phyloP scores from a whole-genome alignment of 371 early-diverging fungal genomes.

The Mortierella sp. region DNA sequence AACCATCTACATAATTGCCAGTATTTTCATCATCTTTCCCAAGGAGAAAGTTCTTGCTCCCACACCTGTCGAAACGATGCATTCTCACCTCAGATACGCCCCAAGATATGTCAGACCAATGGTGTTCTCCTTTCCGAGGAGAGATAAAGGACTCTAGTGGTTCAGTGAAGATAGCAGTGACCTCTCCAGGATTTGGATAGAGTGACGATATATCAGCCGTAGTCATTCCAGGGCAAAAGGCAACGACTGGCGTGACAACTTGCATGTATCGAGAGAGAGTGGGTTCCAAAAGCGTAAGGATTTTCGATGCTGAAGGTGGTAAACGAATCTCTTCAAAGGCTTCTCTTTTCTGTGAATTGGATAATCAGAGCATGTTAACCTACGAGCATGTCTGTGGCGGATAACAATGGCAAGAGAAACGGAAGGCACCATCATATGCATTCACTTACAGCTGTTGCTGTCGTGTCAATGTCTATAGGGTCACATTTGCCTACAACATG shows the following conservation, averaged over 20 bases:
- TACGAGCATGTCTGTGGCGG: neutral
- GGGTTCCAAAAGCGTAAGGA: slow-evolving; percentile 17
- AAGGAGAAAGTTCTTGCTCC: slow-evolving; percentile 17
- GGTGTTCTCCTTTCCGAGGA: slow-evolving; percentile 20
- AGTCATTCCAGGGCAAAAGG: slow-evolving; percentile 33
- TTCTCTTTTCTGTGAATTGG: slow-evolving; percentile 37
- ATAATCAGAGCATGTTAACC: neutral
- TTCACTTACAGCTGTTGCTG: slow-evolving; percentile 42
- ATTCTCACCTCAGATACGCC: slow-evolving; percentile 10
- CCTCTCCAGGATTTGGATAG: slow-evolving; percentile 46
- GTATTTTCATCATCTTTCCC: neutral
- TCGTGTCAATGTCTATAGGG: slow-evolving; percentile 36
- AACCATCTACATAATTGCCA: neutral
- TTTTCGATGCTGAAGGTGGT: slow-evolving; percentile 1
- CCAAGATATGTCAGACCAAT: slow-evolving; percentile 38
- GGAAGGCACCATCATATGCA: neutral
- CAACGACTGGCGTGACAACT: slow-evolving; percentile 45
- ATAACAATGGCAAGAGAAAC: neutral
- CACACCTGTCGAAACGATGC: slow-evolving; percentile 43
- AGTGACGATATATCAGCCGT: slow-evolving; percentile 21
- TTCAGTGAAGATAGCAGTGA: slow-evolving; percentile 34
- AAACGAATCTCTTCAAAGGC: slow-evolving; percentile 42
- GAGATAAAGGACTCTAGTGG: slow-evolving; percentile 35
- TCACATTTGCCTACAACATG: slow-evolving; percentile 35
- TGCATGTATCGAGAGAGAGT: slow-evolving; percentile 38